Percentiles rank a stretch among this genome's conserved stretches.
Conservation (phyloP, 2,329 filamentous ascomycete species). For the Xylariaceae sp. region DNA sequence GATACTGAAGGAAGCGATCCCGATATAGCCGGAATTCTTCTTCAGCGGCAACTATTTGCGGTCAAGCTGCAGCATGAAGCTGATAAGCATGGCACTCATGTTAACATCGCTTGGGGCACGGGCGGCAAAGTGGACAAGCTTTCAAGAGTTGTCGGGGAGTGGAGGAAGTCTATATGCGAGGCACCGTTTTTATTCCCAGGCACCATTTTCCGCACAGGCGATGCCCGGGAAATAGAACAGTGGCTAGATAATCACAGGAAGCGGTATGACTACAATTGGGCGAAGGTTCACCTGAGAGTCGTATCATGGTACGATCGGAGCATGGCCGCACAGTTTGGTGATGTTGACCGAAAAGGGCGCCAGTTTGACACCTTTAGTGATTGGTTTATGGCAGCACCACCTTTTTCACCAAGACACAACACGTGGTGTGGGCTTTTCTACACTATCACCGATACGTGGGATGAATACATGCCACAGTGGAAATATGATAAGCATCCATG, state of each 20-base stretch:
- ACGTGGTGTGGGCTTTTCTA: constrained; percentile 47
- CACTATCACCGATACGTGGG: constrained; percentile 39
- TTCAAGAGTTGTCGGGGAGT: neutral
- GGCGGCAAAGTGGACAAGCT: neutral
- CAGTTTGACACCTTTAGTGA: constrained; percentile 30
- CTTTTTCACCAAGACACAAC: constrained; percentile 23
- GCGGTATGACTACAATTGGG: constrained; percentile 14
- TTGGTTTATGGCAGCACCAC: constrained; percentile 33
- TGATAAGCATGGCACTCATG: constrained; percentile 1
- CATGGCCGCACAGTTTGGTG: constrained; percentile 35
- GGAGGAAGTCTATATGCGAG: constrained; percentile 11
- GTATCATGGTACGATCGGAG: constrained; percentile 39
- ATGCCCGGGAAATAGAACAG: constrained; percentile 17
- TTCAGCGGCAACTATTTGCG: constrained; percentile 9
- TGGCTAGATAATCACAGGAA: constrained; percentile 16
- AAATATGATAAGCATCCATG: constrained; percentile 41
- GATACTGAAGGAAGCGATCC: constrained; percentile 34
- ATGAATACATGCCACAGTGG: constrained; percentile 21
- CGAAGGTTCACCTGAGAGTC: constrained; percentile 34
- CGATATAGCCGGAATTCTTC: constrained; percentile 27
- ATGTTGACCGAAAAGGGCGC: constrained; percentile 25
- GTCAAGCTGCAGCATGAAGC: constrained; percentile 10
- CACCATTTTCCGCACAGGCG: constrained; percentile 16
- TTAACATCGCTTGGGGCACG: constrained; percentile 12
- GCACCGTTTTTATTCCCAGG: constrained; percentile 12